Evolutionary conservation across 2,329 filamentous ascomycete species (phyloP).

Genomic region (Myriosclerotinia duriaeana): DNA sequence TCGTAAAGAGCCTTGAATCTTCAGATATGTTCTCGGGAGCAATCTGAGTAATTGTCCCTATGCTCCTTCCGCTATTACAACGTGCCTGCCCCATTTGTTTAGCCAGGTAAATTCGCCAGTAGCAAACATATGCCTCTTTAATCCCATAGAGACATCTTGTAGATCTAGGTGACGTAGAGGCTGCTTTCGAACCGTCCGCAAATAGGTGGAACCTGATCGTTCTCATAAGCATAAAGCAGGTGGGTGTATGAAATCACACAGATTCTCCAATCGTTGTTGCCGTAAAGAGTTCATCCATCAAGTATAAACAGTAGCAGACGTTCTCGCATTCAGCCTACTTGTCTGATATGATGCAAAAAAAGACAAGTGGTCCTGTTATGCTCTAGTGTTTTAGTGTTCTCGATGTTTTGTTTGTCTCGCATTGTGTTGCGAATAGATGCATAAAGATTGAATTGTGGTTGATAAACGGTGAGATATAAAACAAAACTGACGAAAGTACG

Average conservation of each 20-base stretch:
- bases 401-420: not conserved
- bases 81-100: too few species aligned
- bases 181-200: not conserved
- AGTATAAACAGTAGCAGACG: not conserved
- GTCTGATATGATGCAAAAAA: not conserved
- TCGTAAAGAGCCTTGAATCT: too few species aligned
- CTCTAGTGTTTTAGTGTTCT: not conserved
- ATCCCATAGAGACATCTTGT: not conserved
- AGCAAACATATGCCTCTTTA: not conserved
- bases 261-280: not conserved
- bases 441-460: not conserved
- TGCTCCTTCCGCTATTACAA: not conserved
- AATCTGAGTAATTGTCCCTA: not conserved
- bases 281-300: too few species aligned
- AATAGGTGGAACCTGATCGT: not conserved
- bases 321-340: not conserved
- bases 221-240: not conserved
- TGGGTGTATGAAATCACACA: not conserved
- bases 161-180: not conserved
- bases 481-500: not conserved
- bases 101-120: not conserved
- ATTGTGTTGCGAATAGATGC: not conserved
- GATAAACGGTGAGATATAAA: not conserved
- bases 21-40: not conserved
- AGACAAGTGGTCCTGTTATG: not conserved